phyloP scores from a whole-genome alignment of 352 stramenopile genomes.

The Phytophthora hybrid region DNA sequence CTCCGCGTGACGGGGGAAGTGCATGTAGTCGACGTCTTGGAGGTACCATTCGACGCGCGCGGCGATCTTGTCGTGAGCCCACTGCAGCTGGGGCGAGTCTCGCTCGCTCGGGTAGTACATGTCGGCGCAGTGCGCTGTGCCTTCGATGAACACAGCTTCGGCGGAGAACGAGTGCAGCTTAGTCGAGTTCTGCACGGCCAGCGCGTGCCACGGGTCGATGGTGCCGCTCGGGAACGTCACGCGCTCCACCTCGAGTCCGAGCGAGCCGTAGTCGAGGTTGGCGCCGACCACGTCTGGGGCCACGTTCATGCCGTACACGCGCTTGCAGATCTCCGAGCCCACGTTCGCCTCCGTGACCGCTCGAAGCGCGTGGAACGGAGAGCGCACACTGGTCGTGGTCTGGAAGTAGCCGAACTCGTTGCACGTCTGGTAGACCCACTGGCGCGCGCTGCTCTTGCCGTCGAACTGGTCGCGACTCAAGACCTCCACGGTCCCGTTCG shows the following conservation, averaged over 20 bases:
- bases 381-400: slow-evolving; percentile 62
- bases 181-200: slow-evolving; percentile 81
- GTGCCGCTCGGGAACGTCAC: slow-evolving; percentile 86
- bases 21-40: slow-evolving; percentile 19
- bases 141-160: slow-evolving; percentile 79
- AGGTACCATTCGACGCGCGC: slow-evolving; percentile 57
- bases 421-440: slow-evolving; percentile 92
- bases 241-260: slow-evolving; percentile 81
- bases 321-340: slow-evolving; percentile 82
- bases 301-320: slow-evolving; percentile 76
- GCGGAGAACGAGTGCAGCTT: slow-evolving; percentile 61
- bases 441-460: slow-evolving; percentile 68
- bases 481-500: slow-evolving; percentile 73
- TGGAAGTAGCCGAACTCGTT: slow-evolving; percentile 93
- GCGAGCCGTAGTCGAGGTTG: slow-evolving; percentile 81
- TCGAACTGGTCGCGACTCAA: slow-evolving; percentile 71
- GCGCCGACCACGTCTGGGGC: slow-evolving; percentile 64
- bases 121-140: slow-evolving; percentile 83
- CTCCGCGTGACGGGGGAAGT: neutral
- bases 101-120: slow-evolving; percentile 80
- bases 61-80: slow-evolving; percentile 75
- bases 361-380: slow-evolving; percentile 74
- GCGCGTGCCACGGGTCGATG: slow-evolving; percentile 87
- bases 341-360: slow-evolving; percentile 78
- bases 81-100: slow-evolving; percentile 63